phyloP scores from a whole-genome alignment of 2,329 filamentous ascomycete species.

The Macrophomina tecta region DNA sequence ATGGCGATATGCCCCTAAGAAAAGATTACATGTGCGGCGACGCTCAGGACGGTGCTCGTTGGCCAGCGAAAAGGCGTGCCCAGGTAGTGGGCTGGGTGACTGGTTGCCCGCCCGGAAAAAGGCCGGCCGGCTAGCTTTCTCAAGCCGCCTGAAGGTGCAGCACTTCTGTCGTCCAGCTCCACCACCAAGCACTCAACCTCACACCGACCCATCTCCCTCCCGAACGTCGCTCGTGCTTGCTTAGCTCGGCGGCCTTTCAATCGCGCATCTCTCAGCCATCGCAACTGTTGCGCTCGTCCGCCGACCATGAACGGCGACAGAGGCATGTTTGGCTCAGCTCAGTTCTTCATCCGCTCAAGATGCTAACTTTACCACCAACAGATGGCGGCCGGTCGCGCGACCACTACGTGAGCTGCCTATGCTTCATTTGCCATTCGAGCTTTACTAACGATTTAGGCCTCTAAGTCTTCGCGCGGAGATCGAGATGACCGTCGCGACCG shows the following conservation, averaged over 20 bases:
- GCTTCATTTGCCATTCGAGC: conserved; percentile 32
- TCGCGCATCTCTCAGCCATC: conserved; percentile 16
- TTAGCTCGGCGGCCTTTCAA: conserved; percentile 19
- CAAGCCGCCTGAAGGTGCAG: background rate
- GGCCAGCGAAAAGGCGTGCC: too few relatives aligned
- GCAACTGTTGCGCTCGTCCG: conserved; percentile 14
- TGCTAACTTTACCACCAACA: conserved; percentile 15
- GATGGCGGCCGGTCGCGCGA: conserved; percentile 40
- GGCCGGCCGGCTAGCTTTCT: conserved; percentile 22
- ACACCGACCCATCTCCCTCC: background rate
- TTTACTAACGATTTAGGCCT: conserved; percentile 37
- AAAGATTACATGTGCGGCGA: too few relatives aligned
- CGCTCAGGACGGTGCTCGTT: too few relatives aligned
- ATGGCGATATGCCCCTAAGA: background rate
- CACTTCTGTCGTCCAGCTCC: conserved; percentile 23
- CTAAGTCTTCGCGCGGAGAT: conserved; percentile 53
- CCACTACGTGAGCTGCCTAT: conserved; percentile 44
- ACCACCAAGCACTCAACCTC: conserved; percentile 11
- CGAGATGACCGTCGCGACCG: conserved; percentile 43
- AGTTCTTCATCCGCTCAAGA: conserved; percentile 16
- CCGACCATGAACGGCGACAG: conserved; percentile 28
- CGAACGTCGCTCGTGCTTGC: conserved; percentile 17
- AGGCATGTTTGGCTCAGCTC: conserved; percentile 11
- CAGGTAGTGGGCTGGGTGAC: background rate
- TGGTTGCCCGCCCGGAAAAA: conserved; percentile 2